Evolutionary conservation across 2,329 filamentous ascomycete genomes (phyloP).

Genomic region (Aspergillus puulaauensis): DNA sequence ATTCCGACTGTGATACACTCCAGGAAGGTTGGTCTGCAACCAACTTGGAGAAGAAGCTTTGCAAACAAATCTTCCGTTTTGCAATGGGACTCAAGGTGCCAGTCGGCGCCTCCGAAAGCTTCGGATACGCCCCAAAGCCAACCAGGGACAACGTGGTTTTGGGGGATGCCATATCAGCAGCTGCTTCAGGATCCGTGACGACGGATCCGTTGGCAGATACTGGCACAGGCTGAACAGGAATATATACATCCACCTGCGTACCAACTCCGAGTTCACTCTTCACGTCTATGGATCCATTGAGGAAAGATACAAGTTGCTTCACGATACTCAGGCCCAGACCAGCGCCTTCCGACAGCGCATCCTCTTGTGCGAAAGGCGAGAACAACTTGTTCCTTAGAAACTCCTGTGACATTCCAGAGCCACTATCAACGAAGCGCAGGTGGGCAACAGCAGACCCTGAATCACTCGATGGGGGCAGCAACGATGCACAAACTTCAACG

Average conservation of each 20-base stretch:
- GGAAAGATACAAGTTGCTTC: slow-evolving; percentile 53
- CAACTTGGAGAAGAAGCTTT: slow-evolving; percentile 21
- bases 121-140: slow-evolving; percentile 25
- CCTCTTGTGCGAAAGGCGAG: slow-evolving; percentile 62
- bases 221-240: slow-evolving; percentile 17
- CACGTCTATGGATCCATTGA: slow-evolving; percentile 57
- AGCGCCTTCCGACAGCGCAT: slow-evolving; percentile 55
- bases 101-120: slow-evolving; percentile 25
- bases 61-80: slow-evolving; percentile 27
- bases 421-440: slow-evolving; percentile 58
- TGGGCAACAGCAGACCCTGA: slow-evolving; percentile 15
- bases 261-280: slow-evolving; percentile 33
- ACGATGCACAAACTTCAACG: slow-evolving; percentile 21
- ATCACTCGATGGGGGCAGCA: slow-evolving; percentile 9
- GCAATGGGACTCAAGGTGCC: slow-evolving; percentile 25
- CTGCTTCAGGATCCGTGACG: neutral
- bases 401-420: slow-evolving; percentile 62
- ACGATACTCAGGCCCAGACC: slow-evolving; percentile 65
- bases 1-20: slow-evolving; percentile 20
- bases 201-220: neutral
- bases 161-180: neutral
- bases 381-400: slow-evolving; percentile 60
- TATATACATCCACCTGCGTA: slow-evolving; percentile 25
- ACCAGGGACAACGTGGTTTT: slow-evolving; percentile 19
- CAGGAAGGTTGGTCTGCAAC: slow-evolving; percentile 19